These are phyloP conservation scores for Leishmania tarentolae DNA, from an alignment of 208 protist species.

Conservation along the genomic window DNA sequence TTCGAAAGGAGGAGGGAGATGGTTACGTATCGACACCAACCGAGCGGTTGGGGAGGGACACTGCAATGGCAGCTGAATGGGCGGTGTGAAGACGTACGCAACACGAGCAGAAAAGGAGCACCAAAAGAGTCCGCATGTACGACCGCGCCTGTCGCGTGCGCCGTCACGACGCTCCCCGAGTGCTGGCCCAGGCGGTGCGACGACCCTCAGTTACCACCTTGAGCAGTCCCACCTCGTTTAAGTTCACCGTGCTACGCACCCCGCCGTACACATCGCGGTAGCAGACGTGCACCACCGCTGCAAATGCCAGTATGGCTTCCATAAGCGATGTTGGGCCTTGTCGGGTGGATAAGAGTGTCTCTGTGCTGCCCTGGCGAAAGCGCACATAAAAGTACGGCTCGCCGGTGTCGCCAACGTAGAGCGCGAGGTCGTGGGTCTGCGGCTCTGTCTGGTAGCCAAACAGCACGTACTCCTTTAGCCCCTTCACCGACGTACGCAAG, in stretches of 20 bases:
- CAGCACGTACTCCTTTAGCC: constrained; percentile 61
- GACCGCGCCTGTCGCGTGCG: neutral
- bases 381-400: constrained; percentile 88
- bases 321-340: constrained; percentile 67
- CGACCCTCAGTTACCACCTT: constrained; percentile 26
- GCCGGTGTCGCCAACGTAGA: constrained; percentile 76
- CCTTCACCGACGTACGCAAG: constrained; percentile 57
- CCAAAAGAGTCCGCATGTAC: neutral
- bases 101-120: neutral
- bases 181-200: neutral
- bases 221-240: constrained; percentile 35
- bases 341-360: constrained; percentile 45
- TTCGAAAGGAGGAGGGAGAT: neutral
- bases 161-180: neutral
- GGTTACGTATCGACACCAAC: neutral
- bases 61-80: neutral
- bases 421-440: constrained; percentile 48
- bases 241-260: constrained; percentile 59
- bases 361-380: constrained; percentile 38
- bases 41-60: neutral
- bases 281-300: constrained; percentile 55
- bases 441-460: constrained; percentile 54
- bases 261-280: constrained; percentile 64
- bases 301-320: constrained; percentile 72
- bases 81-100: neutral